Evolutionary conservation across 768 basidiomycete species (phyloP).

Genomic region (Coprinopsis cinerea): DNA sequence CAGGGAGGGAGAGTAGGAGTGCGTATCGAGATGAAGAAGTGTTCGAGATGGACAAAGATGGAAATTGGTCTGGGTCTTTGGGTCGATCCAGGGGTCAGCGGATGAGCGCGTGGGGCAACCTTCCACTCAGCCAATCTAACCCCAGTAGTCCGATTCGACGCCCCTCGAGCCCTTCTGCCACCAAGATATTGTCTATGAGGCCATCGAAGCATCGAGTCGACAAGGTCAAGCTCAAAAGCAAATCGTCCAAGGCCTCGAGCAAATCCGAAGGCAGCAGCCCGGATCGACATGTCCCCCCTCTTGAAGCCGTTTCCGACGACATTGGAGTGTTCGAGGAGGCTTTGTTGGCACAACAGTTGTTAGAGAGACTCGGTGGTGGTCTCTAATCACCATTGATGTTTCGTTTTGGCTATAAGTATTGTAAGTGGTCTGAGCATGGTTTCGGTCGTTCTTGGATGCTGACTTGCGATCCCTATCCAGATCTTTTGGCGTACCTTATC

Average conservation of each 20-base stretch:
- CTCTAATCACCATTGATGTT: not conserved
- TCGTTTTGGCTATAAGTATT: not conserved
- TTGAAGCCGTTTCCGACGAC: conserved; percentile 14
- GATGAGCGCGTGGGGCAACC: conserved; percentile 23
- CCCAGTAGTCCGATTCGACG: conserved; percentile 2
- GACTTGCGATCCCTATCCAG: not conserved
- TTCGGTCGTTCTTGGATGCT: not conserved
- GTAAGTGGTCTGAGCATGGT: not conserved
- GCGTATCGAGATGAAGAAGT: conserved; percentile 12
- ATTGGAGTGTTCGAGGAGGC: conserved; percentile 26
- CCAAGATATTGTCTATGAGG: not conserved
- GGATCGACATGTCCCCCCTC: not conserved
- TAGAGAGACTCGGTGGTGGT: conserved; percentile 22
- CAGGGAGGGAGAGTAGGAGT: conserved; percentile 9
- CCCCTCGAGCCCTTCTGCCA: conserved; percentile 2
- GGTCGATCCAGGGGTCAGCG: conserved; percentile 10
- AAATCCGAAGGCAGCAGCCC: conserved; percentile 5
- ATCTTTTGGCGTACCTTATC: not conserved
- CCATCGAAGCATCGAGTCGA: not conserved
- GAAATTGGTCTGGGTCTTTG: not conserved
- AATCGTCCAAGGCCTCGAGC: not conserved
- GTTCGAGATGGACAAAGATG: conserved; percentile 5
- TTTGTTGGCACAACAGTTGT: conserved; percentile 26
- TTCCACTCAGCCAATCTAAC: conserved; percentile 11
- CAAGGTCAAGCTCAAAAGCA: not conserved